Conservation (phyloP, 805 yeast species). For the Candida tallmaniae region DNA sequence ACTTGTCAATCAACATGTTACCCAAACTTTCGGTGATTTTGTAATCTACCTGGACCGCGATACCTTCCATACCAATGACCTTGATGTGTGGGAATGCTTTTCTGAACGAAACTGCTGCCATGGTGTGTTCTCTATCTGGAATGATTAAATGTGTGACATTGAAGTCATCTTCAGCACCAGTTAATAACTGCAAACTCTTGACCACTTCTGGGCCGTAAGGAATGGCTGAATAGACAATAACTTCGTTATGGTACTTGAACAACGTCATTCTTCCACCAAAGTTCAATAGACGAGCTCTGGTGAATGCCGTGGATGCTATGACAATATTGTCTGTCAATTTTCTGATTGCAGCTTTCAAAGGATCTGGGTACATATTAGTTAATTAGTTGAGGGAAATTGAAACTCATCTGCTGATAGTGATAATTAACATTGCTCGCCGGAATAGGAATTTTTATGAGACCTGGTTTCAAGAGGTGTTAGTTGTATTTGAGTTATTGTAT, state of each 20-base stretch:
- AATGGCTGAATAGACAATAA: conserved; percentile 54
- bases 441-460: too few relatives aligned
- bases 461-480: too few relatives aligned
- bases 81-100: conserved; percentile 45
- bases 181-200: conserved; percentile 30
- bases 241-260: conserved; percentile 23
- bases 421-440: too few relatives aligned
- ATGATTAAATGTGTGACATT: conserved; percentile 49
- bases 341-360: conserved; percentile 26
- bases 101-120: conserved; percentile 55
- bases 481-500: too few relatives aligned
- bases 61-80: conserved; percentile 50
- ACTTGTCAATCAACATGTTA: conserved; percentile 24
- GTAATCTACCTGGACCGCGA: conserved; percentile 33
- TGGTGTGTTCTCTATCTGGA: conserved; percentile 62
- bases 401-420: too few relatives aligned
- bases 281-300: conserved; percentile 24
- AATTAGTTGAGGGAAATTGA: not conserved
- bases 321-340: conserved; percentile 31
- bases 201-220: conserved; percentile 49
- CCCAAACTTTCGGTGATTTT: conserved; percentile 31
- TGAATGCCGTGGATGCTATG: conserved; percentile 31
- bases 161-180: conserved; percentile 27
- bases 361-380: conserved; percentile 23
- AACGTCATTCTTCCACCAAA: conserved; percentile 43